Conservation (phyloP, 176 grass and related monocot species). For the Phoenix roebelenii region DNA sequence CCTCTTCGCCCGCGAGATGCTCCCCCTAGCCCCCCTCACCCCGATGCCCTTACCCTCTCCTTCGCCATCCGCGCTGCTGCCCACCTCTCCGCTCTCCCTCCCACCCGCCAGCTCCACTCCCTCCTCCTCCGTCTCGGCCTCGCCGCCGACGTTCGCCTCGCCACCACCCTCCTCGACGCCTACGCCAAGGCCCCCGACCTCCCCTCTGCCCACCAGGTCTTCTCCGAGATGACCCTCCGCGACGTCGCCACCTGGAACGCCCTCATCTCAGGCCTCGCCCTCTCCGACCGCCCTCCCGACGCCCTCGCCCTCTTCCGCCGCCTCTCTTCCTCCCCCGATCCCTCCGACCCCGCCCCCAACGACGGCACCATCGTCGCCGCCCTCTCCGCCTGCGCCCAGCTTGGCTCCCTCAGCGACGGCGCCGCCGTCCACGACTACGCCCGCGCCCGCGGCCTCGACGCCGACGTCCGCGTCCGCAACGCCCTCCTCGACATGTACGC, state of each 20-base stretch:
- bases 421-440: constrained; percentile 39
- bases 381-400: constrained; percentile 58
- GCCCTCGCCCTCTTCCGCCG: constrained; percentile 51
- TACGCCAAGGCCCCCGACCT: constrained; percentile 44
- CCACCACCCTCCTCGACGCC: no score
- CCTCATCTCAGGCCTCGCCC: constrained; percentile 48
- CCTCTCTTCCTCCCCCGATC: constrained; percentile 22
- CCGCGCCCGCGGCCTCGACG: constrained; percentile 15
- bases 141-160: constrained; percentile 42
- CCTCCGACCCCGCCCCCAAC: constrained; percentile 35
- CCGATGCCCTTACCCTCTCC: constrained; percentile 75
- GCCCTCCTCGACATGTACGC: constrained; percentile 80
- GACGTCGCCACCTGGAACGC: constrained; percentile 82
- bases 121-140: constrained; percentile 36
- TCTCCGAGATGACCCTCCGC: constrained; percentile 55
- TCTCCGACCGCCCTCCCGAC: constrained; percentile 38
- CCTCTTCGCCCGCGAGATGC: constrained; percentile 41
- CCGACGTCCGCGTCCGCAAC: constrained; percentile 42
- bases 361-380: constrained; percentile 45
- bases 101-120: constrained; percentile 52
- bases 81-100: constrained; percentile 21
- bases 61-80: constrained; percentile 63
- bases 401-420: constrained; percentile 41
- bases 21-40: constrained; percentile 22
- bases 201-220: constrained; percentile 35